phyloP scores from a whole-genome alignment of 805 yeast genomes.

The Wickerhamiella musiphila region DNA sequence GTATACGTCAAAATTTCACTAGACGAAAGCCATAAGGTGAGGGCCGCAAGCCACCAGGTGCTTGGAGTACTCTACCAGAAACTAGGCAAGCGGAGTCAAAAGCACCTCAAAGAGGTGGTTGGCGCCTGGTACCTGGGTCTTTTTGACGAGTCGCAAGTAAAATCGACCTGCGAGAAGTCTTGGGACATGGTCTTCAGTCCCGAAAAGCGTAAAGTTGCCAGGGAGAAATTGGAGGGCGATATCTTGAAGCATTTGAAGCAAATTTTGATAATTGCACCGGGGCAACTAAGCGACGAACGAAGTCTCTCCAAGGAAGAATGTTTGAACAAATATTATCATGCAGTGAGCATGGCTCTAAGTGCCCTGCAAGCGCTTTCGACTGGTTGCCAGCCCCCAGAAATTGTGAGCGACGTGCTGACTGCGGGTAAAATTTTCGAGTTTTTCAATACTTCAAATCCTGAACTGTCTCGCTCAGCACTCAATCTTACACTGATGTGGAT shows the following conservation, averaged over 20 bases:
- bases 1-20: conserved; percentile 63
- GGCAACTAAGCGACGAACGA: conserved; percentile 59
- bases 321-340: conserved; percentile 41
- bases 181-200: conserved; percentile 39
- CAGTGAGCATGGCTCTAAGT: conserved; percentile 31
- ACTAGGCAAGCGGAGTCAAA: conserved; percentile 40
- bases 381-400: conserved; percentile 7
- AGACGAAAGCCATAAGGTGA: conserved; percentile 49
- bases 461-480: background rate
- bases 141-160: too few species aligned
- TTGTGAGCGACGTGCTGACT: conserved; percentile 24
- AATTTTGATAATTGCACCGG: conserved; percentile 35
- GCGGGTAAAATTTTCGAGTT: conserved; percentile 32
- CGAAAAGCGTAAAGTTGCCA: conserved; percentile 36
- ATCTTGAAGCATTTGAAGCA: conserved; percentile 39
- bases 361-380: conserved; percentile 2
- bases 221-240: conserved; percentile 40
- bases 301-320: conserved; percentile 51
- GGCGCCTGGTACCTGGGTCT: conserved; percentile 60
- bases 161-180: conserved; percentile 30
- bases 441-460: conserved; percentile 23
- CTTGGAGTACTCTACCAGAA: conserved; percentile 36
- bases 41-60: conserved; percentile 44
- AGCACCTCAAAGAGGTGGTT: conserved; percentile 50
- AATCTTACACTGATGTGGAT: background rate